Percentiles rank a stretch among this genome's conserved stretches.
phyloP scores from a whole-genome alignment of 306 rosid species.

The Hippophae rhamnoides region DNA sequence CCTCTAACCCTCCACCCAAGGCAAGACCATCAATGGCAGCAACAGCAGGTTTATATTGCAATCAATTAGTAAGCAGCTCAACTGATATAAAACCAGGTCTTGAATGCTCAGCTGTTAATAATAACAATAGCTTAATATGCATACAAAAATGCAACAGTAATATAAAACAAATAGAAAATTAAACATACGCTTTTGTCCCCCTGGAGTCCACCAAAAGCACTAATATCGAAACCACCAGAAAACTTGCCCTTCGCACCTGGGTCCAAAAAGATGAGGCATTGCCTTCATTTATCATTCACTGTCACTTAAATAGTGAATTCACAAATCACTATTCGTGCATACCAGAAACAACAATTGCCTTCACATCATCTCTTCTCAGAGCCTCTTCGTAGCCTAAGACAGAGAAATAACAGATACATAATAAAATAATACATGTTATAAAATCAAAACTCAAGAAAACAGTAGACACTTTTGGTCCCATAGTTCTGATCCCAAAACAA shows the following conservation, averaged over 20 bases:
- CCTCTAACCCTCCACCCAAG: conserved; percentile 95
- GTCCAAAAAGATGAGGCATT: conserved; percentile 14
- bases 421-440: neutral
- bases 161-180: conserved; percentile 1
- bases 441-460: neutral
- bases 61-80: conserved; percentile 35
- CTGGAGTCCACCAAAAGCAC: conserved; percentile 62
- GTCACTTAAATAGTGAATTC: conserved; percentile 3
- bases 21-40: conserved; percentile 99
- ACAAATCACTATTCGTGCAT: conserved; percentile 9
- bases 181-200: conserved; percentile 40
- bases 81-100: conserved; percentile 61
- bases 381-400: conserved; percentile 64
- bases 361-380: conserved; percentile 62
- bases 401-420: neutral
- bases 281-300: conserved; percentile 11
- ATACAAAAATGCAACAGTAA: neutral
- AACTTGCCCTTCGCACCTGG: conserved; percentile 80
- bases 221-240: conserved; percentile 95
- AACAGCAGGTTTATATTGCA: conserved; percentile 52
- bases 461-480: neutral
- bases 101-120: conserved; percentile 27
- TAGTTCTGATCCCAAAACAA: no score
- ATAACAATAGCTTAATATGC: conserved; percentile 13
- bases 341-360: conserved; percentile 89